phyloP scores from a whole-genome alignment of 2,329 filamentous ascomycete species.

The Fusarium sp. region DNA sequence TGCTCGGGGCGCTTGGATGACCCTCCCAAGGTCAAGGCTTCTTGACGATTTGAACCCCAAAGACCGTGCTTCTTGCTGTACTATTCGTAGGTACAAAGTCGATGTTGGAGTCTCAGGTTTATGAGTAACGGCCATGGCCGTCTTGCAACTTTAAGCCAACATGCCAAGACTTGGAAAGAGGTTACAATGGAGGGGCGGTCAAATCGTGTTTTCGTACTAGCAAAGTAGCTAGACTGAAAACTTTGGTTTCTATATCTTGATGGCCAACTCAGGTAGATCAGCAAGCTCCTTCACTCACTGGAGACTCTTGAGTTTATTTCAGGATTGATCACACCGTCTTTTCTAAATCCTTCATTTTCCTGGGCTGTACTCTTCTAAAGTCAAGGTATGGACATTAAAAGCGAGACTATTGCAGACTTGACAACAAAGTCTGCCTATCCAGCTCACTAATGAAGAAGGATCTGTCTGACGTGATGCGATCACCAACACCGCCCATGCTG shows the following conservation, averaged over 20 bases:
- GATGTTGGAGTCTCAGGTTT: conserved; percentile 29
- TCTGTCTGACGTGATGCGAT: conserved; percentile 17
- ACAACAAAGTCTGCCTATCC: neutral
- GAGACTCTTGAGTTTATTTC: neutral
- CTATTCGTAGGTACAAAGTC: neutral
- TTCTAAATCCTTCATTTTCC: neutral
- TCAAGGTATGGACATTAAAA: neutral
- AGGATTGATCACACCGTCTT: neutral
- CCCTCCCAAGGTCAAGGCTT: neutral
- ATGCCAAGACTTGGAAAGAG: neutral
- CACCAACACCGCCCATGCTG: conserved; percentile 11
- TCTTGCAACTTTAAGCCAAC: neutral
- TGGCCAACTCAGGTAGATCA: neutral
- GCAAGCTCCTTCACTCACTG: neutral
- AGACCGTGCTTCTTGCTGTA: conserved; percentile 27
- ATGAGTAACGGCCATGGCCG: neutral
- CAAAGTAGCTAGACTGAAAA: neutral
- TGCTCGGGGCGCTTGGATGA: conserved; percentile 21
- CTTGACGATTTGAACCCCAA: conserved; percentile 17
- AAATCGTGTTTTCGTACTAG: neutral
- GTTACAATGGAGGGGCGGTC: neutral
- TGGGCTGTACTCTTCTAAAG: neutral
- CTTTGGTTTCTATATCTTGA: neutral
- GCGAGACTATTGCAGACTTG: neutral
- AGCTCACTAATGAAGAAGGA: neutral